Base-by-base conservation (phyloP, 768 basidiomycete genomes). In the Lactifluus subvellereus region DNA sequence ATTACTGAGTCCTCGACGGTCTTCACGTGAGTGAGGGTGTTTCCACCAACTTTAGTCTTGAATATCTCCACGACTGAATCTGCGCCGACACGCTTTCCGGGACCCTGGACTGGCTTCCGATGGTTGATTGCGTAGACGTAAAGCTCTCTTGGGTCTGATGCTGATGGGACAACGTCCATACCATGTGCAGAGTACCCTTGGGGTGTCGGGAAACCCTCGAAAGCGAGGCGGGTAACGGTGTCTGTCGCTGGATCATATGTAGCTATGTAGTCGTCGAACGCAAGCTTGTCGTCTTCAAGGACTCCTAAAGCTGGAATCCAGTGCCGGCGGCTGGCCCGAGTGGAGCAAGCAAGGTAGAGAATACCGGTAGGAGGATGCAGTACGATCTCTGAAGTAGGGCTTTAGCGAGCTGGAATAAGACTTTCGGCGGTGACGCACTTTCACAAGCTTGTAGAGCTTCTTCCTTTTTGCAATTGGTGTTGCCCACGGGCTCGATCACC, bases 51-150 rank as follows among this genome's bases (percentile, higher is more conserved):
- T 0, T 65, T 72, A 1, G 83, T 85, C 68, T 78, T 80, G 71
- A 90, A 89, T 22, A 91, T 77, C 70, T 91, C 89, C 27, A 91
- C 74, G 57, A 77, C 80, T 1, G 87, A 88, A 70, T 90, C 84
- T 1, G 88, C 86, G n/a, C 89, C 89, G 6, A 80, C 77, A 14
- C 70, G 66, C 6, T 61, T 67, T 1, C 81, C 72, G 27, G 75
- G 70, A 13, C 72, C 75, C 16, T 72, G 72, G 2, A 76, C 60
- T 0, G 87, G 87, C 20, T 74, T 75, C 35, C 85, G 82, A 70
- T 90, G 88, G 70, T 90, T 90, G 66, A 90, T 76, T n/a, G 87
- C 74, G 68, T 88, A 89, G 16, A 89, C 75, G 65, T 80, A 87
- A 9, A 88, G 77, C 52, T 79, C 72, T 11, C 76, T 72, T 4